Percentiles rank a stretch among this genome's conserved stretches.
Conservation (phyloP, 192 early-diverging fungal genomes). For the Backusella parvicylindrica region DNA sequence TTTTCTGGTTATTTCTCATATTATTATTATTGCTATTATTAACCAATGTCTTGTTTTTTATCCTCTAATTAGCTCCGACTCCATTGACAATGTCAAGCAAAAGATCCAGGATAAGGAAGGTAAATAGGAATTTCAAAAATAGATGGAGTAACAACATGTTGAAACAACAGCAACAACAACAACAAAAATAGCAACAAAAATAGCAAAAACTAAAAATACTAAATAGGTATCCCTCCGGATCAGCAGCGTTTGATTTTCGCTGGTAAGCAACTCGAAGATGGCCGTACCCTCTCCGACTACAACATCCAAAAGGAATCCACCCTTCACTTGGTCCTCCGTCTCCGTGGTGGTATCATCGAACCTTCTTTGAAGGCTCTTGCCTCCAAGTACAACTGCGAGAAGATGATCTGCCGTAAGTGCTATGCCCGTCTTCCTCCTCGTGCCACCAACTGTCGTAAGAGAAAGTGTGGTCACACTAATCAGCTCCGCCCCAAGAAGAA, state of each 20-base stretch:
- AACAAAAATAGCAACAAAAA: not conserved
- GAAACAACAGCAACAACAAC: too few species aligned
- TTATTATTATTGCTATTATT: not conserved
- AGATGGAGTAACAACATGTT: too few species aligned
- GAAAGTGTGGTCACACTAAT: conserved; percentile 99
- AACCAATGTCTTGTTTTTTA: too few species aligned
- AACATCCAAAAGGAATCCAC: conserved; percentile 99
- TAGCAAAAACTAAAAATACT: not conserved
- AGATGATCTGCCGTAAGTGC: conserved; percentile 99
- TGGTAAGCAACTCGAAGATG: conserved; percentile 99
- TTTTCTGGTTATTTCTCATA: not conserved
- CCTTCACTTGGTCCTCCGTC: conserved; percentile 93
- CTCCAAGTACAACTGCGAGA: conserved; percentile 99
- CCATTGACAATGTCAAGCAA: conserved; percentile 61
- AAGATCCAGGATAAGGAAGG: conserved; percentile 61
- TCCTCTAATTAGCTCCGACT: conserved; percentile 36
- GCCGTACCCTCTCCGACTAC: conserved; percentile 96
- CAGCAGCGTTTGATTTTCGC: conserved; percentile 99
- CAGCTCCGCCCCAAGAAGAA: conserved; percentile 99
- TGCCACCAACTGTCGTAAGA: conserved; percentile 99
- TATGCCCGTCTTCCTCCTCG: conserved; percentile 99
- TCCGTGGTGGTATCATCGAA: conserved; percentile 97
- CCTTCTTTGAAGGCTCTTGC: conserved; percentile 97
- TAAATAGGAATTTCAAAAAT: not conserved
- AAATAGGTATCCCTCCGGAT: conserved; percentile 90